Conservation (phyloP, 495 filamentous ascomycete genomes). For the Oleoguttula mirabilis region DNA sequence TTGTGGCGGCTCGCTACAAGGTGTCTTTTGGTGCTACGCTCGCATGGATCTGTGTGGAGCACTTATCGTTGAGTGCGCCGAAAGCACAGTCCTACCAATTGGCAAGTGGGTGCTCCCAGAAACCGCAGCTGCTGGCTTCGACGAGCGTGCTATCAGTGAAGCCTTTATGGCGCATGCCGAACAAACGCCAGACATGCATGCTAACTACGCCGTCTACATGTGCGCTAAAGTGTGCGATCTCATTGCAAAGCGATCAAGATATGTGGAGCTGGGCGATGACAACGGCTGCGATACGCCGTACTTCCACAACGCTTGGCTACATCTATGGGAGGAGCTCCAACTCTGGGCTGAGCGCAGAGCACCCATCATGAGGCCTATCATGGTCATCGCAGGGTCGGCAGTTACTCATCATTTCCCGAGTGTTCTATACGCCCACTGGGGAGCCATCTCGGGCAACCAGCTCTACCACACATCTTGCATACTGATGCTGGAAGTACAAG, state of each 20-base stretch:
- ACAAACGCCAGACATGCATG: not conserved
- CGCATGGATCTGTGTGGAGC: conserved; percentile 40
- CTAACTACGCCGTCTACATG: not conserved
- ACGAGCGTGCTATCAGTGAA: not conserved
- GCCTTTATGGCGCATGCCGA: not conserved
- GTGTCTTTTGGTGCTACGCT: conserved; percentile 41
- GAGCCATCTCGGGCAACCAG: conserved; percentile 40
- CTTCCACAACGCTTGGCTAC: conserved; percentile 25
- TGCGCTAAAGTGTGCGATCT: not conserved
- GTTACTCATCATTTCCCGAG: conserved; percentile 25
- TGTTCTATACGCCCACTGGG: conserved; percentile 36
- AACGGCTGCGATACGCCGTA: conserved; percentile 3
- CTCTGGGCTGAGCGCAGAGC: conserved; percentile 34
- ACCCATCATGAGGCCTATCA: conserved; percentile 25
- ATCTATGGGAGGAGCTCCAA: conserved; percentile 36
- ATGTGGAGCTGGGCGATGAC: not conserved
- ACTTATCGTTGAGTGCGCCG: conserved; percentile 35
- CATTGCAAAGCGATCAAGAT: not conserved
- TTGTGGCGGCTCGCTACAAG: conserved; percentile 31
- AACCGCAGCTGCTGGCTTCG: not conserved
- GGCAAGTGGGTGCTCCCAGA: conserved; percentile 32
- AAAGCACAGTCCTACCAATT: conserved; percentile 33
- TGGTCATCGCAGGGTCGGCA: not conserved
- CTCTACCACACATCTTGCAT: conserved; percentile 39
- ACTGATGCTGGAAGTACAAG: conserved; percentile 32